A percentile compares a stretch with the other conserved stretches of the same genome.
Evolutionary conservation across 2,329 filamentous ascomycete genomes (phyloP).

Genomic region (Aspergillus chevalieri): DNA sequence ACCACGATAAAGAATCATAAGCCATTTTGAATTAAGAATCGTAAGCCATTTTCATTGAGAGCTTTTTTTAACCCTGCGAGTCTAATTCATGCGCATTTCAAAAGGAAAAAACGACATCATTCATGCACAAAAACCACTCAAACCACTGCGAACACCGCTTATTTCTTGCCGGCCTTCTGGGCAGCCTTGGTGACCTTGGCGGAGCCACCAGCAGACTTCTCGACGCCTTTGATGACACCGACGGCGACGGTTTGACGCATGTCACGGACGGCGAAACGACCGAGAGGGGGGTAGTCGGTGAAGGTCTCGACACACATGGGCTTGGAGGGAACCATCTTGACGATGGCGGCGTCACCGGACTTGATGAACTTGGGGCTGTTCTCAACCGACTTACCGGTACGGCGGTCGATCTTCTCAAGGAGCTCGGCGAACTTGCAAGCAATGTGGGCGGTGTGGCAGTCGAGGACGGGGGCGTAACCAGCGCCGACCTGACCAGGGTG

Average conservation of each 20-base stretch:
- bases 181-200: conserved; percentile 61
- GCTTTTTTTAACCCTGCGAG: not conserved
- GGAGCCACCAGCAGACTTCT: conserved; percentile 53
- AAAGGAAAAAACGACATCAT: not conserved
- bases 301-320: conserved; percentile 99
- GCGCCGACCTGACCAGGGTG: conserved; percentile 99
- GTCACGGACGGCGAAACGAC: conserved; percentile 99
- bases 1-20: no score
- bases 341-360: conserved; percentile 99
- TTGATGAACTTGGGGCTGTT: conserved; percentile 98
- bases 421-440: conserved; percentile 99
- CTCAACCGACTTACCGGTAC: conserved; percentile 98
- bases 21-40: no score
- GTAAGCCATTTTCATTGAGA: no score
- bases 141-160: conserved; percentile 36
- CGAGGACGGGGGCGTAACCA: conserved; percentile 97
- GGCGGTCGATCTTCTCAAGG: conserved; percentile 99
- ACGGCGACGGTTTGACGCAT: conserved; percentile 53
- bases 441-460: conserved; percentile 99
- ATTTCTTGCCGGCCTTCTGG: conserved; percentile 67
- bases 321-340: conserved; percentile 99
- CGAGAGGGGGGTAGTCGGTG: conserved; percentile 98
- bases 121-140: conserved; percentile 5
- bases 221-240: conserved; percentile 60
- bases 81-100: conserved; percentile 1